Percentiles rank a stretch among this genome's conserved stretches.
Evolutionary conservation across 768 basidiomycete species (phyloP).

Genomic region (Lepiota brunneoincarnata): DNA sequence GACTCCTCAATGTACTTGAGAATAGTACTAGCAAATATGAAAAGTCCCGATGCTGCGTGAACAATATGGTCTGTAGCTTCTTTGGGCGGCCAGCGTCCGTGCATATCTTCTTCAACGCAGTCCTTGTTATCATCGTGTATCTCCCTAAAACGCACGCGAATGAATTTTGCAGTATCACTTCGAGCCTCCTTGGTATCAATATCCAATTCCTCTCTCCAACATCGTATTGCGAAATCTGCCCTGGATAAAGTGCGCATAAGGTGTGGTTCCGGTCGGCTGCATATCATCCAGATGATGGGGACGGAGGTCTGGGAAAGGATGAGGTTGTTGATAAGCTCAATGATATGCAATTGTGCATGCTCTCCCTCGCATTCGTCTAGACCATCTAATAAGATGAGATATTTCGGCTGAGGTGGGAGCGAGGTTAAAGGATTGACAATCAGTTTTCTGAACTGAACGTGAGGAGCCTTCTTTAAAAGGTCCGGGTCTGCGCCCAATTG

Average conservation of each 20-base stretch:
- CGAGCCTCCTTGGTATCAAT: neutral
- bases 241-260: neutral
- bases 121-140: neutral
- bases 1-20: neutral
- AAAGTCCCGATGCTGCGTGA: neutral
- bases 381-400: neutral
- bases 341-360: neutral
- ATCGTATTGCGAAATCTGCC: neutral
- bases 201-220: neutral
- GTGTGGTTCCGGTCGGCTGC: neutral
- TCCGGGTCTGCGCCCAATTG: neutral
- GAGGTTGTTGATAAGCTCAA: neutral
- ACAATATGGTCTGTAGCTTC: neutral
- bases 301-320: neutral
- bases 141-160: neutral
- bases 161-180: neutral
- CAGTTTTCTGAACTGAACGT: neutral
- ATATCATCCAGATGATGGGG: neutral
- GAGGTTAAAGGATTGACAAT: neutral
- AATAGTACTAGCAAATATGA: neutral
- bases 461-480: neutral
- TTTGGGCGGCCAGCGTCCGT: neutral
- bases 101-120: neutral
- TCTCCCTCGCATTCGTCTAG: neutral
- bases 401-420: neutral